These are phyloP conservation scores for Geotrichum armillariae DNA, from an alignment of 1,139 yeast species.

Conservation along the genomic window DNA sequence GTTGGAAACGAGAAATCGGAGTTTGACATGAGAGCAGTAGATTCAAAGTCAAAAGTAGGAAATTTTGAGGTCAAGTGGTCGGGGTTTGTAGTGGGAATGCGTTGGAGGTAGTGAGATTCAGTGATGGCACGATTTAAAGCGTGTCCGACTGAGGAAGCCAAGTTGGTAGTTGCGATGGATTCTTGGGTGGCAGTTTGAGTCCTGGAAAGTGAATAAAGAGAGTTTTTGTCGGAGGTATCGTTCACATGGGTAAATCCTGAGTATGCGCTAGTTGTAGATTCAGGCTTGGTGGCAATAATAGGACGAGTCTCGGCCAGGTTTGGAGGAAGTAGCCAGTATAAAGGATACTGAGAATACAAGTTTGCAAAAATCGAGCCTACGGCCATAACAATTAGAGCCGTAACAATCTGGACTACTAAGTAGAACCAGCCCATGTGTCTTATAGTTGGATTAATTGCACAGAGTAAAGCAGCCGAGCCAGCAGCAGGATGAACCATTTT, in stretches of 20 bases:
- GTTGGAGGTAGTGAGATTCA: not conserved
- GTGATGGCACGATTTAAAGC: not conserved
- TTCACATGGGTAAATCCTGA: not conserved
- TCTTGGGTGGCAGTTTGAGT: not conserved
- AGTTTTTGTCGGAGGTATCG: not conserved
- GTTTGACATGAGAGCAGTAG: conserved; percentile 9
- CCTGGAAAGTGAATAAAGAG: not conserved
- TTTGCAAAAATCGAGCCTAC: conserved; percentile 61
- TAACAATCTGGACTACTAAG: conserved; percentile 56
- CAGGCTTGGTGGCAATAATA: not conserved
- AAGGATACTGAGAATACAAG: conserved; percentile 55
- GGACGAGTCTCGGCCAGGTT: conserved; percentile 14
- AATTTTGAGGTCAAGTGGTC: not conserved
- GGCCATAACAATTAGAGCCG: conserved; percentile 50
- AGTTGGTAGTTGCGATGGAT: not conserved
- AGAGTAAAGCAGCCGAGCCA: conserved; percentile 68
- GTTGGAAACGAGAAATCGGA: conserved; percentile 12
- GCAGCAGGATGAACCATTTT: conserved; percentile 74
- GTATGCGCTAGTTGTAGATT: not conserved
- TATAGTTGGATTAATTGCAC: conserved; percentile 50
- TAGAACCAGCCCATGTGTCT: conserved; percentile 67
- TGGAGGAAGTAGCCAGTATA: conserved; percentile 61
- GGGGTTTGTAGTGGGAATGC: not conserved
- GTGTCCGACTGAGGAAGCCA: not conserved
- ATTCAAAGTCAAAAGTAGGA: conserved; percentile 6